Evolutionary conservation across 164 flowering plant species (phyloP).

Genomic region (Chimonanthus salicifolius): DNA sequence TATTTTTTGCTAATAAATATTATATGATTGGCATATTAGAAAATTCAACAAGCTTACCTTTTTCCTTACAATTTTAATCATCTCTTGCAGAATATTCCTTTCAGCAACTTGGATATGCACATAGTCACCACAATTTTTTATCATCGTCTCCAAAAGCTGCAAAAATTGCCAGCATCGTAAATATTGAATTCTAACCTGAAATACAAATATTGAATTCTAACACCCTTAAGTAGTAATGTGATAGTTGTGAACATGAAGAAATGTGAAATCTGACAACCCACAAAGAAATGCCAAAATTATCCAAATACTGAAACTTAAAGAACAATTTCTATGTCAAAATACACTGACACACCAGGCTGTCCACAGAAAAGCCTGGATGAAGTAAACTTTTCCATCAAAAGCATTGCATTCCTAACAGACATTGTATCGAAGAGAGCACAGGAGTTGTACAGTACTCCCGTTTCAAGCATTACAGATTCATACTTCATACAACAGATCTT

Average conservation of each 20-base stretch:
- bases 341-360: background rate
- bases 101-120: conserved; percentile 72
- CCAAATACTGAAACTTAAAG: background rate
- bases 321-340: background rate
- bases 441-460: background rate
- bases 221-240: background rate
- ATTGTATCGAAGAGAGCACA: background rate
- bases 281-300: no score
- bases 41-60: conserved; percentile 34
- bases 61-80: conserved; percentile 75
- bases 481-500: no score
- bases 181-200: background rate
- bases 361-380: background rate
- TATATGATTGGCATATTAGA: background rate
- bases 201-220: background rate
- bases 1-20: no score
- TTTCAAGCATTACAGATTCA: background rate
- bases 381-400: background rate
- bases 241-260: background rate
- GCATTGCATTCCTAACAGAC: background rate
- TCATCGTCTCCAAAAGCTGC: conserved; percentile 82
- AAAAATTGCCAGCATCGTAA: conserved; percentile 1
- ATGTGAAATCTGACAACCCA: background rate
- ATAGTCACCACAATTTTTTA: conserved; percentile 72
- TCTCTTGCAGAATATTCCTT: conserved; percentile 52